Conservation (phyloP, 495 filamentous ascomycete genomes). For the Penicillium canescens region DNA sequence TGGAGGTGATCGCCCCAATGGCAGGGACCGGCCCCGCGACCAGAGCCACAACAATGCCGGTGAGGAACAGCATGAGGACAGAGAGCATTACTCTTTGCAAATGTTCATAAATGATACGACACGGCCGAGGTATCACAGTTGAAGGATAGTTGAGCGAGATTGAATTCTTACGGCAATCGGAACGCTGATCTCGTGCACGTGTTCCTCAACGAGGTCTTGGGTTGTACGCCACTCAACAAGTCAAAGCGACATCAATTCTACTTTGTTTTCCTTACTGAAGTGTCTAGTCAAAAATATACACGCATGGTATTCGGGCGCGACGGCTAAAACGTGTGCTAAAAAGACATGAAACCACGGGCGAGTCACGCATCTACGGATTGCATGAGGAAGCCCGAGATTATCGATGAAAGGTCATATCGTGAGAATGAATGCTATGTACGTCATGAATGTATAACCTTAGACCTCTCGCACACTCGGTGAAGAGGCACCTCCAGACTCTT, state of each 20-base stretch:
- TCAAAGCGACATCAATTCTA: too few relatives aligned
- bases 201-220: not conserved
- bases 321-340: conserved; percentile 8
- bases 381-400: not conserved
- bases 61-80: conserved; percentile 16
- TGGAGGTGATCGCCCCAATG: conserved; percentile 26
- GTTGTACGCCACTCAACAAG: too few relatives aligned
- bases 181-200: conserved; percentile 6
- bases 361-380: conserved; percentile 14
- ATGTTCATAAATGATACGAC: too few relatives aligned
- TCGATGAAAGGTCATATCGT: conserved; percentile 13
- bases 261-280: not conserved
- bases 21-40: conserved; percentile 26
- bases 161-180: not conserved
- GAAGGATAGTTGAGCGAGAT: not conserved
- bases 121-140: not conserved
- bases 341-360: conserved; percentile 1
- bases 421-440: conserved; percentile 21
- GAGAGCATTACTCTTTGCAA: conserved; percentile 6
- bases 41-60: conserved; percentile 25
- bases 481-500: conserved; percentile 30
- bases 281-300: not conserved
- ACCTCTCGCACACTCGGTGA: conserved; percentile 42
- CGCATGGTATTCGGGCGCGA: not conserved
- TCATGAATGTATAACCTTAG: conserved; percentile 13